Conservation (phyloP, 2,329 filamentous ascomycete species). For the Fusarium nurragi region DNA sequence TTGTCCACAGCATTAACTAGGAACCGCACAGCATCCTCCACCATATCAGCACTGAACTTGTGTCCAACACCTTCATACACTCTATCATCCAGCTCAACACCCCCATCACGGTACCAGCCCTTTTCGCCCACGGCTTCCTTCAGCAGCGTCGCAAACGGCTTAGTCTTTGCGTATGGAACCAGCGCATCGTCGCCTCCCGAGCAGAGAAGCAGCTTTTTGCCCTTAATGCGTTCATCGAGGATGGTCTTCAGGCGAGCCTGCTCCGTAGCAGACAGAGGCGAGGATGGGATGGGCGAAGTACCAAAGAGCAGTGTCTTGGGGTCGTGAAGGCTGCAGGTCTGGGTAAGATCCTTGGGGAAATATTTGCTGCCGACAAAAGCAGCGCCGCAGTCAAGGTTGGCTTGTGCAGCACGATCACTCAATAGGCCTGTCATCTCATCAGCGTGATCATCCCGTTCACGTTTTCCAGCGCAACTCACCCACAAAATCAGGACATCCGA, state of each 20-base stretch:
- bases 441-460: neutral
- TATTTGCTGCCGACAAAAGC: constrained; percentile 79
- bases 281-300: constrained; percentile 50
- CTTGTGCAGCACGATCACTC: constrained; percentile 77
- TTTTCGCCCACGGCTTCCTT: constrained; percentile 58
- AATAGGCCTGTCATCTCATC: constrained; percentile 64
- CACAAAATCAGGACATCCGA: constrained; percentile 90
- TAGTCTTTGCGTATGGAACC: constrained; percentile 72
- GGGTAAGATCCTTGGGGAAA: constrained; percentile 76
- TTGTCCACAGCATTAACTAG: constrained; percentile 59
- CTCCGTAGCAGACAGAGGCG: constrained; percentile 49
- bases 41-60: constrained; percentile 74
- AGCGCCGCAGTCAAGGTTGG: constrained; percentile 63
- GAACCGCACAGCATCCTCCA: constrained; percentile 71
- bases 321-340: constrained; percentile 72
- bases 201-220: constrained; percentile 72
- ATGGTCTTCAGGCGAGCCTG: constrained; percentile 56
- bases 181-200: constrained; percentile 75
- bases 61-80: constrained; percentile 77
- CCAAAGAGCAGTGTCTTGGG: constrained; percentile 79
- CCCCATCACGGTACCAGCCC: constrained; percentile 64
- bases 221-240: constrained; percentile 60
- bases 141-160: constrained; percentile 69
- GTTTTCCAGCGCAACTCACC: constrained; percentile 53
- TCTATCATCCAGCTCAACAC: constrained; percentile 69